Conservation (phyloP, 1,284 basidiomycete genomes). For the Trametes hirsuta region DNA sequence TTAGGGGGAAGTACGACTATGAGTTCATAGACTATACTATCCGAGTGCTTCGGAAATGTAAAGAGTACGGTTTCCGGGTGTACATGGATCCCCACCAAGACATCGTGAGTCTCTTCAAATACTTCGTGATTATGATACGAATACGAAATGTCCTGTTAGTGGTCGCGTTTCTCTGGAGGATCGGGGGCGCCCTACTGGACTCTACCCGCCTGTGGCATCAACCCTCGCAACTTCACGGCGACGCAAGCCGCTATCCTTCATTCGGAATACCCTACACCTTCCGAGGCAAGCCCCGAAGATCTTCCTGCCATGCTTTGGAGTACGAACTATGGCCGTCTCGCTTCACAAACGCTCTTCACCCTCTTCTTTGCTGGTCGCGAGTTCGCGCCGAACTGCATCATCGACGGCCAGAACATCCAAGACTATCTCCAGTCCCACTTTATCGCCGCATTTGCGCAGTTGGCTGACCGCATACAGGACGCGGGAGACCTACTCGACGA, state of each 20-base stretch:
- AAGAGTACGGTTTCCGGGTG: constrained; percentile 92
- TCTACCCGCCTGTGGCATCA: constrained; percentile 87
- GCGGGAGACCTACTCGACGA: constrained; percentile 82
- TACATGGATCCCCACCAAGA: constrained; percentile 99
- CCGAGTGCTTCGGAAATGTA: constrained; percentile 86
- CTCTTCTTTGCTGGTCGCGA: constrained; percentile 93
- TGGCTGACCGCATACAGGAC: constrained; percentile 77
- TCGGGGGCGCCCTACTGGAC: constrained; percentile 98
- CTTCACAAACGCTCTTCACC: constrained; percentile 89
- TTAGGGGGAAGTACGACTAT: constrained; percentile 87
- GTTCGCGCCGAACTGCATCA: constrained; percentile 89
- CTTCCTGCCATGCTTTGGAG: constrained; percentile 97
- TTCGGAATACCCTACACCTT: constrained; percentile 79
- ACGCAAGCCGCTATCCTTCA: constrained; percentile 90
- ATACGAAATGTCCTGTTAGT: constrained; percentile 51
- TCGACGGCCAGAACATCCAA: constrained; percentile 93
- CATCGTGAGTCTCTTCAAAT: constrained; percentile 60
- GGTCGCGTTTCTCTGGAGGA: constrained; percentile 96
- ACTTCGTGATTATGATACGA: neutral
- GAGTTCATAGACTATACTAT: constrained; percentile 95
- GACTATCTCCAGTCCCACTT: constrained; percentile 92
- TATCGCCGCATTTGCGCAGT: constrained; percentile 73
- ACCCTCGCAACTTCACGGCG: constrained; percentile 83
- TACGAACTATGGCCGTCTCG: constrained; percentile 92
- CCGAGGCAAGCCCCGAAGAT: constrained; percentile 66